Conservation (phyloP, 345 rosid genomes). For the Euphorbia pulcherrima region DNA sequence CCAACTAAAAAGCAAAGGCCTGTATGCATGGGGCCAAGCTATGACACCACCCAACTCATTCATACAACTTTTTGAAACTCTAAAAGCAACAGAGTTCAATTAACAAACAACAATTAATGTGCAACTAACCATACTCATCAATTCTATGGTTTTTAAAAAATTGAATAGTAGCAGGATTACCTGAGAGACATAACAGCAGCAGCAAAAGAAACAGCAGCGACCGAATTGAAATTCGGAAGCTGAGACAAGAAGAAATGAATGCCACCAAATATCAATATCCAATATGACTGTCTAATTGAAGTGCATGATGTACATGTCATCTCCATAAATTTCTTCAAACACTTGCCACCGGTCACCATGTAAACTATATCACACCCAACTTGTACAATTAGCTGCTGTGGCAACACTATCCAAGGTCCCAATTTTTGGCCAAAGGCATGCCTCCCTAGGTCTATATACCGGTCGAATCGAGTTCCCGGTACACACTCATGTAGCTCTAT, state of each 20-base stretch:
- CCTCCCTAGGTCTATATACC: conserved; percentile 81
- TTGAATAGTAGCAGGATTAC: conserved; percentile 22
- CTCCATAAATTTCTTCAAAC: conserved; percentile 76
- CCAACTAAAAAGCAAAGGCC: not conserved
- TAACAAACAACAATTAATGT: too few species aligned
- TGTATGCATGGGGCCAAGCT: not conserved
- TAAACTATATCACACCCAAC: conserved; percentile 89
- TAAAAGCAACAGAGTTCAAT: too few species aligned
- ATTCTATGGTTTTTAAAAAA: too few species aligned
- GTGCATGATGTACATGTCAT: conserved; percentile 66
- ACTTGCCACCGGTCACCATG: conserved; percentile 99
- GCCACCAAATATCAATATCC: conserved; percentile 85
- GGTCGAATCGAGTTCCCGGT: conserved; percentile 83
- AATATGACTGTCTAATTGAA: conserved; percentile 65
- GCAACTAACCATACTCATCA: too few species aligned
- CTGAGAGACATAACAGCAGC: conserved; percentile 94
- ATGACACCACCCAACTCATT: not conserved
- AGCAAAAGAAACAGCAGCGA: conserved; percentile 84
- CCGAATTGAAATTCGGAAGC: conserved; percentile 90
- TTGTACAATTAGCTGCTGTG: conserved; percentile 89
- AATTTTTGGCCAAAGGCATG: conserved; percentile 77
- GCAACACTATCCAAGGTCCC: conserved; percentile 87
- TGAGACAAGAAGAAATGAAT: conserved; percentile 87
- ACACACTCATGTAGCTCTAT: conserved; percentile 88
- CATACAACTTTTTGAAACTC: not conserved